Percentiles rank a stretch among this genome's conserved stretches.
phyloP scores from a whole-genome alignment of 2,329 filamentous ascomycete species.

The Penicillium polonicum region DNA sequence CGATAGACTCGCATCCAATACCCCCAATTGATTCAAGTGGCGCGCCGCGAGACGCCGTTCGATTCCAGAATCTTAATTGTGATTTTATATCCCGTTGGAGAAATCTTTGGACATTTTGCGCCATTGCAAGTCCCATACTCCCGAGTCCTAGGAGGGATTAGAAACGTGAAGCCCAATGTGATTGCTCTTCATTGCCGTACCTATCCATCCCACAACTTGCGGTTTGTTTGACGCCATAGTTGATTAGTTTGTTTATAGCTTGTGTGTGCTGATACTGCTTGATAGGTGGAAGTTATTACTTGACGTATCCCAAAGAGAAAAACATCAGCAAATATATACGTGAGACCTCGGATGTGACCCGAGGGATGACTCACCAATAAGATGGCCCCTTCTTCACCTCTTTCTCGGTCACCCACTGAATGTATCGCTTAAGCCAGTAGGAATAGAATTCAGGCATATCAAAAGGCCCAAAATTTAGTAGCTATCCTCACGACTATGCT shows the following conservation, averaged over 20 bases:
- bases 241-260: neutral
- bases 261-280: neutral
- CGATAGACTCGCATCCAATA: conserved; percentile 8
- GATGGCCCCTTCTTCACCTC: neutral
- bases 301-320: neutral
- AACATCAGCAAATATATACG: neutral
- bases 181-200: neutral
- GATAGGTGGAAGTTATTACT: neutral
- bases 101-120: conserved; percentile 8
- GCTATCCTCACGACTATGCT: no score
- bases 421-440: no score
- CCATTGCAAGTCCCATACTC: conserved; percentile 18
- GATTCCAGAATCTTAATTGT: conserved; percentile 12
- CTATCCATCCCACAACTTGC: conserved; percentile 11
- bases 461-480: no score
- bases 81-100: conserved; percentile 1
- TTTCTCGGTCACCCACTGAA: no score
- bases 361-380: conserved; percentile 8
- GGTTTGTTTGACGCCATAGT: neutral
- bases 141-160: conserved; percentile 10
- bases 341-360: conserved; percentile 5
- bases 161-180: neutral
- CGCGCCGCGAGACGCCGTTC: conserved; percentile 10
- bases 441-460: no score
- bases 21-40: conserved; percentile 4